Percentiles rank a stretch among this genome's conserved stretches.
Evolutionary conservation across 768 basidiomycete species (phyloP).

Genomic region (Candolleomyces aberdarensis): DNA sequence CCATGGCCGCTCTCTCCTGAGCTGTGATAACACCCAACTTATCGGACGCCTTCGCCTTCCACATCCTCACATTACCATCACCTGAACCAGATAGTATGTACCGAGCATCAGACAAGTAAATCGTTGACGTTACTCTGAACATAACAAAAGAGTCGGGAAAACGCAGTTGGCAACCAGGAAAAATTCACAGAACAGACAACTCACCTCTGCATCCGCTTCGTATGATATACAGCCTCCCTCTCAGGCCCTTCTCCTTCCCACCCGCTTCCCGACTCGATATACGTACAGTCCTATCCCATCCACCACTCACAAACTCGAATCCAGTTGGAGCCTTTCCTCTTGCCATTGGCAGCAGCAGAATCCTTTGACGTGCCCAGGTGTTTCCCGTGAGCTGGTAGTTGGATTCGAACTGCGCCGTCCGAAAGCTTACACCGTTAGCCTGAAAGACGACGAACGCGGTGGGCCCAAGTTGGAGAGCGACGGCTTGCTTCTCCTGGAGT

Average conservation of each 20-base stretch:
- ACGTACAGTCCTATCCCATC: conserved; percentile 92
- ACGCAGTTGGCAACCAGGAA: not conserved
- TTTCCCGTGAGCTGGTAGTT: no score
- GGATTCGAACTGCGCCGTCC: no score
- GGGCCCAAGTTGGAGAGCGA: no score
- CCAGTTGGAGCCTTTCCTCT: conserved; percentile 98
- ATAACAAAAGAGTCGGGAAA: not conserved
- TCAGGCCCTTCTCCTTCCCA: conserved; percentile 21
- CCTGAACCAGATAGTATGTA: conserved; percentile 91
- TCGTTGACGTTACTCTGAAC: conserved; percentile 77
- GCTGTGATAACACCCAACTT: conserved; percentile 90
- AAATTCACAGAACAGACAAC: conserved; percentile 8
- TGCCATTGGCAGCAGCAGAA: no score
- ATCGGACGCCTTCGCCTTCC: conserved; percentile 92
- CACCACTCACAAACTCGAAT: conserved; percentile 91
- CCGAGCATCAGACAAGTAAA: conserved; percentile 87
- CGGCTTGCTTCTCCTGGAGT: no score
- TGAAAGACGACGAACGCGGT: no score
- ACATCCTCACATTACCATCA: conserved; percentile 91
- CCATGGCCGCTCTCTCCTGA: conserved; percentile 86
- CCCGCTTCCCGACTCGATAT: conserved; percentile 43
- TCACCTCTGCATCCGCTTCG: conserved; percentile 97
- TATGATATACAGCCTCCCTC: conserved; percentile 90
- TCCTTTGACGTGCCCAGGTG: no score
- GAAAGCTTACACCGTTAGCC: no score